Conservation (phyloP, 2,329 filamentous ascomycete genomes). For the Colletotrichum sidae region DNA sequence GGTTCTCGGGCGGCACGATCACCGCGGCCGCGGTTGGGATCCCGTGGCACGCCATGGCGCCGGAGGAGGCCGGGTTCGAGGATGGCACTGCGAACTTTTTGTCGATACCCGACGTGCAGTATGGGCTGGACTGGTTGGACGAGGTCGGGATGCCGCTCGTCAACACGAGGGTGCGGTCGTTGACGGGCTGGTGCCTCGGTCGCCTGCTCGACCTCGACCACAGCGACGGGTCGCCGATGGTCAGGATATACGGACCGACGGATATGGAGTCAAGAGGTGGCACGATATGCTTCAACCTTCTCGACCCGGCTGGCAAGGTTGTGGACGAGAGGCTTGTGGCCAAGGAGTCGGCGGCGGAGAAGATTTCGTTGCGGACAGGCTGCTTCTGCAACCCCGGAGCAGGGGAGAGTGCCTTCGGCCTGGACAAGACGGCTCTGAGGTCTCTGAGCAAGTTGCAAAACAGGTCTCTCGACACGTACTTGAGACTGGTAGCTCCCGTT, state of each 20-base stretch:
- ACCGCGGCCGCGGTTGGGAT: constrained; percentile 45
- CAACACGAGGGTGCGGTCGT: constrained; percentile 47
- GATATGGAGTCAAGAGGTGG: constrained; percentile 46
- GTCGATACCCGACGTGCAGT: constrained; percentile 51
- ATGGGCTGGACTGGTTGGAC: constrained; percentile 51
- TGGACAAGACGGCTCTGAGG: constrained; percentile 38
- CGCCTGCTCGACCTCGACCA: constrained; percentile 46
- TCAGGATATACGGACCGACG: constrained; percentile 49
- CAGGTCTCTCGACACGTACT: constrained; percentile 41
- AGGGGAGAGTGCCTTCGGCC: constrained; percentile 48
- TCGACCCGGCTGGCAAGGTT: constrained; percentile 46
- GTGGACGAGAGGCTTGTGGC: constrained; percentile 53
- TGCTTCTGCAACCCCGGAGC: constrained; percentile 58
- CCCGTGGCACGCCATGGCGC: constrained; percentile 46
- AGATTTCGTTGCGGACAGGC: constrained; percentile 54
- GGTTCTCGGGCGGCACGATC: constrained; percentile 55
- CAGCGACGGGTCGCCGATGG: constrained; percentile 48
- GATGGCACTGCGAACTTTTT: constrained; percentile 55
- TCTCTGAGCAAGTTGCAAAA: constrained; percentile 31
- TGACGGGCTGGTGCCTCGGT: constrained; percentile 51
- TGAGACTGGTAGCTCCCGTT: constrained; percentile 39
- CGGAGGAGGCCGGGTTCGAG: constrained; percentile 49
- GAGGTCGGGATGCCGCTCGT: constrained; percentile 44
- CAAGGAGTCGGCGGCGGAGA: constrained; percentile 45
- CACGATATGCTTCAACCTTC: constrained; percentile 53